Percentiles rank a stretch among this genome's conserved stretches.
These are phyloP conservation scores for Syncephalastrum sp. DNA, from an alignment of 371 early-diverging fungal genomes.

Conservation along the genomic window DNA sequence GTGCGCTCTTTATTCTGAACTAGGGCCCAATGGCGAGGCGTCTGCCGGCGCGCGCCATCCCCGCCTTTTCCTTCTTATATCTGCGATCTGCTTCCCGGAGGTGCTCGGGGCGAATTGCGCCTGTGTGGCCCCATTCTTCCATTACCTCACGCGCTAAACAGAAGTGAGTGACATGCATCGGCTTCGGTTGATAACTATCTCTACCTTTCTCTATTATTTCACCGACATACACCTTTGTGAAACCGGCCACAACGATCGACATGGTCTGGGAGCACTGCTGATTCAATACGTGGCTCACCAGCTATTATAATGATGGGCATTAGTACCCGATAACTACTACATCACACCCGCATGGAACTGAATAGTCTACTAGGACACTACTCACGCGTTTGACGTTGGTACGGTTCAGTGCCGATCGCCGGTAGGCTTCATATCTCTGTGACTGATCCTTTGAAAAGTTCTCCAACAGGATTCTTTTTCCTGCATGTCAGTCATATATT, in stretches of 20 bases:
- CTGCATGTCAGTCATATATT: conserved; percentile 2
- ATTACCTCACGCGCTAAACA: conserved; percentile 63
- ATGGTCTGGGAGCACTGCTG: conserved; percentile 86
- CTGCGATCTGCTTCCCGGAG: conserved; percentile 89
- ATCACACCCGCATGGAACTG: no score
- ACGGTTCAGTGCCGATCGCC: conserved; percentile 85
- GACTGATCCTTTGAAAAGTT: conserved; percentile 81
- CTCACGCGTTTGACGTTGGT: conserved; percentile 81
- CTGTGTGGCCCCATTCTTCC: conserved; percentile 69
- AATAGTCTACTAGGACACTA: not conserved
- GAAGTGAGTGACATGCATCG: not conserved
- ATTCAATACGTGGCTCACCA: conserved; percentile 72
- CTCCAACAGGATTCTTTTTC: conserved; percentile 66
- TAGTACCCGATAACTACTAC: not conserved
- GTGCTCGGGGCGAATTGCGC: conserved; percentile 79
- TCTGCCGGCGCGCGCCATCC: no score
- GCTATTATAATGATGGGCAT: conserved; percentile 25
- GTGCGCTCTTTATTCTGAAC: no score
- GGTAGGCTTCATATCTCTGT: conserved; percentile 88
- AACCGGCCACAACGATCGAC: conserved; percentile 91
- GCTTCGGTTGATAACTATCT: conserved; percentile 1
- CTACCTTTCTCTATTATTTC: conserved; percentile 90
- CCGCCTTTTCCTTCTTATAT: conserved; percentile 46
- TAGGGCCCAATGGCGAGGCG: no score
- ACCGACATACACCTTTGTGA: conserved; percentile 95